phyloP scores from a whole-genome alignment of 257 asterid genomes.

The Fraxinus anomala region DNA sequence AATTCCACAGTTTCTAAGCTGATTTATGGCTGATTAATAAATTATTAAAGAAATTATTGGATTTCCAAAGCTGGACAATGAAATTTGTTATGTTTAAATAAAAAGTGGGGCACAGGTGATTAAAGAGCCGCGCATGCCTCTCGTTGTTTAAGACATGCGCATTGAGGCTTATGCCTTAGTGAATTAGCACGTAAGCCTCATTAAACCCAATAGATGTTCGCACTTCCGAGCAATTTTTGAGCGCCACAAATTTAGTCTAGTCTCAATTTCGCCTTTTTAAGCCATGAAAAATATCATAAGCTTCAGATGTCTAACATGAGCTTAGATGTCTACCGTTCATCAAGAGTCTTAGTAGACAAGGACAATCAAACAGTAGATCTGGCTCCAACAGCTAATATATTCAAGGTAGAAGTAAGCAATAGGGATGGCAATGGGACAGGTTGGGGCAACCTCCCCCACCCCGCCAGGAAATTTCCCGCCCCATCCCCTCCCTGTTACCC shows the following conservation, averaged over 20 bases:
- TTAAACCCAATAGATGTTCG: background rate
- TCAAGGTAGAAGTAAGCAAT: background rate
- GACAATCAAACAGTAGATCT: background rate
- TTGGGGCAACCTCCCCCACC: too few relatives aligned
- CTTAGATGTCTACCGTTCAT: background rate
- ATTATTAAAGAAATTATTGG: background rate
- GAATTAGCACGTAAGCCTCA: background rate
- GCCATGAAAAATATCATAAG: background rate
- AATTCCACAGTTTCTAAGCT: too few relatives aligned
- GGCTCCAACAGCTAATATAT: background rate
- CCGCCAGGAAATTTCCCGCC: too few relatives aligned
- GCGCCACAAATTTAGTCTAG: background rate
- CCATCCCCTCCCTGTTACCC: too few relatives aligned
- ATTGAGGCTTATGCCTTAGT: background rate
- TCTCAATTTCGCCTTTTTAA: background rate
- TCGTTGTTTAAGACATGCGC: background rate
- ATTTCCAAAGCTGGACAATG: background rate
- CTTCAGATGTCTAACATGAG: background rate
- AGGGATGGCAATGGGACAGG: too few relatives aligned
- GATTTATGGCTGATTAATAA: too few relatives aligned
- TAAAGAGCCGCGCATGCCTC: background rate
- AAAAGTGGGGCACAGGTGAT: background rate
- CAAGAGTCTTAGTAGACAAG: background rate
- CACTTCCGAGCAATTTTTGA: background rate
- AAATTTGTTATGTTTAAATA: background rate